Evolutionary conservation across 2,329 filamentous ascomycete species (phyloP).

Genomic region (Pseudomassariella vexata): DNA sequence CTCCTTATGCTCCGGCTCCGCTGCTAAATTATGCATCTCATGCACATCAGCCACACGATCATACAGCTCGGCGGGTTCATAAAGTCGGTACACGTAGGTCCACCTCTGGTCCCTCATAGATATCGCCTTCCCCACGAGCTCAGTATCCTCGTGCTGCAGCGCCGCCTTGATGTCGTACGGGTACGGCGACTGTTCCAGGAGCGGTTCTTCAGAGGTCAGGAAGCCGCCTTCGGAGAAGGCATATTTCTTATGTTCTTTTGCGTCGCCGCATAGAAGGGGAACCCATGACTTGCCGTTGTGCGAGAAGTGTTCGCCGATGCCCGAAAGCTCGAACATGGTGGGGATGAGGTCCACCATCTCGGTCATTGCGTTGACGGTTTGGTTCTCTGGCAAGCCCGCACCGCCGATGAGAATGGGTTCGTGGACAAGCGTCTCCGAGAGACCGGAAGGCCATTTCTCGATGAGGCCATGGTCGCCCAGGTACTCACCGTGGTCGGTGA

Average conservation of each 20-base stretch:
- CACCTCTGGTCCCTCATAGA: conserved; percentile 28
- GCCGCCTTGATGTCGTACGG: conserved; percentile 40
- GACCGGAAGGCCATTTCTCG: conserved; percentile 41
- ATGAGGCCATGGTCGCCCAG: conserved; percentile 41
- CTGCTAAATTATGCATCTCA: conserved; percentile 33
- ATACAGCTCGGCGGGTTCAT: conserved; percentile 39
- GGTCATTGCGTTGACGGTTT: conserved; percentile 18
- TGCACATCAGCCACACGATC: conserved; percentile 31
- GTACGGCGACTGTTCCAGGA: conserved; percentile 35
- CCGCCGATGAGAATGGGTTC: conserved; percentile 37
- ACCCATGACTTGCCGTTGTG: conserved; percentile 30
- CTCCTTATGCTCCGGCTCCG: conserved; percentile 15
- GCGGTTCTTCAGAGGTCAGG: conserved; percentile 34
- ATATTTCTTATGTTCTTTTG: conserved; percentile 2
- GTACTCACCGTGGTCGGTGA: conserved; percentile 41
- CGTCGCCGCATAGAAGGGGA: background rate
- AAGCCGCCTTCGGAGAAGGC: conserved; percentile 36
- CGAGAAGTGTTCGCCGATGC: conserved; percentile 30
- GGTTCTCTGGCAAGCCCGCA: background rate
- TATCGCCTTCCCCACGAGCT: conserved; percentile 31
- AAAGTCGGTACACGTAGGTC: conserved; percentile 38
- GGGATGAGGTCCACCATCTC: conserved; percentile 42
- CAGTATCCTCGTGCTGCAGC: conserved; percentile 38
- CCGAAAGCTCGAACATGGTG: conserved; percentile 33
- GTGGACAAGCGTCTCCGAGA: conserved; percentile 34